Evolutionary conservation across 2,329 filamentous ascomycete species (phyloP).

Genomic region (Aspergillus sp.): DNA sequence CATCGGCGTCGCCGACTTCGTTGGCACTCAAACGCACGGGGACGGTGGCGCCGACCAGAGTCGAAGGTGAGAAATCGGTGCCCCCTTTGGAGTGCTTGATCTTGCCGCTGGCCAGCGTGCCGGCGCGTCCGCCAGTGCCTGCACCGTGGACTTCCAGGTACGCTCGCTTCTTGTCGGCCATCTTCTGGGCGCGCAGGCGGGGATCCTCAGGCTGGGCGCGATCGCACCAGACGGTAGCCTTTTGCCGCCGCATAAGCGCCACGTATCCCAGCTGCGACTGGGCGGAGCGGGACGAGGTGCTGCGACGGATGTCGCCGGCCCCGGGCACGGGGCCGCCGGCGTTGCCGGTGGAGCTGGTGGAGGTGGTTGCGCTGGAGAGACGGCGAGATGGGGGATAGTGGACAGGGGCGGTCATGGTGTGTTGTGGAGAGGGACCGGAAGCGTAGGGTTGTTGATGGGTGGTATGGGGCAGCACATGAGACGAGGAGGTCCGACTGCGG

Average conservation of each 20-base stretch:
- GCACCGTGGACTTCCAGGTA: constrained; percentile 73
- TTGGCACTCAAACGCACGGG: constrained; percentile 91
- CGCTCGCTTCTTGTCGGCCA: constrained; percentile 82
- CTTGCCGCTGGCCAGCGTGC: constrained; percentile 69
- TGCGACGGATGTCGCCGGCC: constrained; percentile 58
- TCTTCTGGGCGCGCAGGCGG: constrained; percentile 74
- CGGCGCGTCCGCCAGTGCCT: constrained; percentile 53
- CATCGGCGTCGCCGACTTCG: constrained; percentile 86
- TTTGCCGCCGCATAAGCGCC: constrained; percentile 91
- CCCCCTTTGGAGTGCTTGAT: constrained; percentile 82
- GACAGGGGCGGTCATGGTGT: constrained; percentile 24
- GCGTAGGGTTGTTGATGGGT: constrained; percentile 24
- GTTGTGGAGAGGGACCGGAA: constrained; percentile 22
- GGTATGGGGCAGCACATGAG: constrained; percentile 28
- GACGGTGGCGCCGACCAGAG: constrained; percentile 73
- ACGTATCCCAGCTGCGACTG: constrained; percentile 75
- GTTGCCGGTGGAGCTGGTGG: constrained; percentile 39
- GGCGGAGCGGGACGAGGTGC: constrained; percentile 75
- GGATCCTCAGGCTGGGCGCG: constrained; percentile 90
- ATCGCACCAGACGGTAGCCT: constrained; percentile 98
- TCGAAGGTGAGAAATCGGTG: constrained; percentile 75
- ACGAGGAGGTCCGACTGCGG: constrained; percentile 42
- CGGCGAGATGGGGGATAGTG: constrained; percentile 29
- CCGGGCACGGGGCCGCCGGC: constrained; percentile 21
- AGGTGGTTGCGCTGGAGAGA: constrained; percentile 40